A percentile compares a stretch with the other conserved stretches of the same genome.
phyloP scores from a whole-genome alignment of 768 basidiomycete species.

The Floccularia luteovirens region DNA sequence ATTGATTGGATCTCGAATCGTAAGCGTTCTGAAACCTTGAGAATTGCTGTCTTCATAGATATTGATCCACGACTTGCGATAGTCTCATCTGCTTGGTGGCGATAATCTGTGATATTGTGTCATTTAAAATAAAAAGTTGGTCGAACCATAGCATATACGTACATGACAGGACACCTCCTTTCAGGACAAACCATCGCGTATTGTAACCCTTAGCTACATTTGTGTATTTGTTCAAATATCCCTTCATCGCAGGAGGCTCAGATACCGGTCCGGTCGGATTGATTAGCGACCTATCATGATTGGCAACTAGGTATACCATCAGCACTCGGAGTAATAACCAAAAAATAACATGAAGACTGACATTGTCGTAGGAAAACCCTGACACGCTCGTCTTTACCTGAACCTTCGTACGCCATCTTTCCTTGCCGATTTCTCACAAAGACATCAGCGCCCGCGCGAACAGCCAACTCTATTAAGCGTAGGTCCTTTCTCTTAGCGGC shows the following conservation, averaged over 20 bases:
- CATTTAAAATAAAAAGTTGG: no score
- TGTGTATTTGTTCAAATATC: constrained; percentile 86
- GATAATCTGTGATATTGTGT: no score
- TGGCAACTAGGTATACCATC: constrained; percentile 58
- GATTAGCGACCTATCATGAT: constrained; percentile 71
- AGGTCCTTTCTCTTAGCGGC: constrained; percentile 79
- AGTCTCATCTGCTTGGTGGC: constrained; percentile 85
- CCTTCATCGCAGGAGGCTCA: constrained; percentile 59
- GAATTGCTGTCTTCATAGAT: constrained; percentile 70
- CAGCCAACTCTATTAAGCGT: constrained; percentile 73
- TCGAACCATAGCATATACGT: no score
- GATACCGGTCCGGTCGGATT: constrained; percentile 29
- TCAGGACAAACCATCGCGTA: constrained; percentile 88
- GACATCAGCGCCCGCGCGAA: constrained; percentile 83
- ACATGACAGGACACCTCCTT: constrained; percentile 83
- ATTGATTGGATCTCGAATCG: constrained; percentile 79
- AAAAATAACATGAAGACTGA: constrained; percentile 25
- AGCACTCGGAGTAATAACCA: background rate
- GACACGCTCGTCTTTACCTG: constrained; percentile 76
- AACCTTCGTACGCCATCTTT: constrained; percentile 56
- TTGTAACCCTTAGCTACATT: constrained; percentile 90
- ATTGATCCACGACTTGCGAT: constrained; percentile 84
- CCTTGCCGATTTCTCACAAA: constrained; percentile 78
- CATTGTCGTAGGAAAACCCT: constrained; percentile 80
- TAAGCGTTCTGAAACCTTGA: constrained; percentile 56